phyloP scores from a whole-genome alignment of 1,139 yeast genomes.

The Debaryomyces coudertii region DNA sequence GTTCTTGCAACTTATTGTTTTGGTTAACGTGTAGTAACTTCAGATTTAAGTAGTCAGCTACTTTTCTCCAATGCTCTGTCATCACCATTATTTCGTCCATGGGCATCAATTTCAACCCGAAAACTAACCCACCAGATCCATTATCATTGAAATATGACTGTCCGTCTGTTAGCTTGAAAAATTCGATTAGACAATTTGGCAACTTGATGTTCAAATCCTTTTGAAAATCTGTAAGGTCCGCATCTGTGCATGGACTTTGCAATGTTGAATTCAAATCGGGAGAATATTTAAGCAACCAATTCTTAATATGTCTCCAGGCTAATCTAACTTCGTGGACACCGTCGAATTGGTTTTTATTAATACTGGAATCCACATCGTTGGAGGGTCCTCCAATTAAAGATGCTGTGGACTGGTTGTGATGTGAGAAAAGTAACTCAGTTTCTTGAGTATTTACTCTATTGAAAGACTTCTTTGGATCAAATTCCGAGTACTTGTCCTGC shows the following conservation, averaged over 20 bases:
- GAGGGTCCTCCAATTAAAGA: conserved; percentile 18
- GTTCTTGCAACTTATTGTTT: conserved; percentile 23
- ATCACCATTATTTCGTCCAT: conserved; percentile 64
- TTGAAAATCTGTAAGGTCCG: conserved; percentile 66
- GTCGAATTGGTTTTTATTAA: conserved; percentile 25
- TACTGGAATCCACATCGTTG: conserved; percentile 12
- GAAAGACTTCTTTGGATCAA: conserved; percentile 54
- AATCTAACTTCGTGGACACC: conserved; percentile 66
- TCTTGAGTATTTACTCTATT: conserved; percentile 49
- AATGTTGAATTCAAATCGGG: conserved; percentile 60
- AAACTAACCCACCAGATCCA: conserved; percentile 62
- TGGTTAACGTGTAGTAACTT: conserved; percentile 30
- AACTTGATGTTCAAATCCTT: conserved; percentile 59
- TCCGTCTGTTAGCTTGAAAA: conserved; percentile 68
- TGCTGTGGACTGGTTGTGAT: conserved; percentile 32
- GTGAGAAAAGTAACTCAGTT: conserved; percentile 35
- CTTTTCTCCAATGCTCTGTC: conserved; percentile 71
- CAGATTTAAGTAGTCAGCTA: conserved; percentile 49
- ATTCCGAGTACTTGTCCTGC: conserved; percentile 70
- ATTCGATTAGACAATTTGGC: conserved; percentile 64
- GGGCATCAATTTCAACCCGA: conserved; percentile 66
- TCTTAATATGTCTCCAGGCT: conserved; percentile 72
- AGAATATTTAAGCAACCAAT: conserved; percentile 58
- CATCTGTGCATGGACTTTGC: conserved; percentile 63
- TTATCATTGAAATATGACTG: conserved; percentile 55